Evolutionary conservation across 1,284 basidiomycete species (phyloP), one percentile per base, ranked within the genome.

Genomic region (Boletellus dicymbophilus): DNA sequence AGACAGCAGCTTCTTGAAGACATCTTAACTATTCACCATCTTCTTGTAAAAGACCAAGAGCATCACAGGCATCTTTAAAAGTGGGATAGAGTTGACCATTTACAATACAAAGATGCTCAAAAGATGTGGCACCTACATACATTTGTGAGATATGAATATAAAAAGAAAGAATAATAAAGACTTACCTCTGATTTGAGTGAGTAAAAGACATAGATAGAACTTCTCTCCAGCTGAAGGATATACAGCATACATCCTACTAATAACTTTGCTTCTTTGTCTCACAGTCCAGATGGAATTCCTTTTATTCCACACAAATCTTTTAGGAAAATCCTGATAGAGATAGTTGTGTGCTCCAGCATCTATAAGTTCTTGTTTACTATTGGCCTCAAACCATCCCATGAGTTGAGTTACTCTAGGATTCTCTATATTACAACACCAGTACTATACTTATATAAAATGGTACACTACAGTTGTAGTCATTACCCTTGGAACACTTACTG

Each of bases 301-400:
- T 4, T 42, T 34, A 2, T 53, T 44, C 48, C 55, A 70, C 1
- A 58, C 51, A 49, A 66, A 71, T 0, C 47, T 2, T 22, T 67
- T 59, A 0, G 72, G 72, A 55, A 78, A 74, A 1, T 78, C 72
- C n/a, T 75, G 70, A 46, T 78, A 78, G 0, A 68, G 67, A 31
- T 57, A 46, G 7, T 62, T 23, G 3, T 63, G 56, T 6, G 71
- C 72, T 7, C 60, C 43, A 44, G 59, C 55, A 4, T 59, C 65
- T 25, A 66, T 58, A 2, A 44, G 30, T 0, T 52, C 57, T 20
- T 37, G 23, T 49, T 69, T 51, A 0, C 53, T 43, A 58, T 79
- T 79, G 2, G 70, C 70, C 3, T 65, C 61, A 54, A 80, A 79
- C 54, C 64, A 79, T 7, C 62, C 74, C 10, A 70, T 71, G 0